phyloP scores from a whole-genome alignment of 75 land plant species.

The Cupressus sempervirens region DNA sequence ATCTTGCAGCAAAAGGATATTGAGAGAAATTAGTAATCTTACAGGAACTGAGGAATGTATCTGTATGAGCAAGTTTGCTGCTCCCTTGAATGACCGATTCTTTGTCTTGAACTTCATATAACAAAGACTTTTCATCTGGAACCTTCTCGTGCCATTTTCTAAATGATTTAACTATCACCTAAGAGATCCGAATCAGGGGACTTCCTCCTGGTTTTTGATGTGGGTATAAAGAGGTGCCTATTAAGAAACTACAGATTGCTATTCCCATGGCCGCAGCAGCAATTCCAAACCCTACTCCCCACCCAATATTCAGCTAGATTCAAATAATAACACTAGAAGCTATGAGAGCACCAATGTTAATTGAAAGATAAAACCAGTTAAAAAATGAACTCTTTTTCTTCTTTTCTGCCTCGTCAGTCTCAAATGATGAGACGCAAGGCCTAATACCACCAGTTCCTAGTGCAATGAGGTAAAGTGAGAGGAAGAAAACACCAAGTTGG shows the following conservation, averaged over 20 bases:
- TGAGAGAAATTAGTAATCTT: not conserved
- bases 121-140: slow-evolving; percentile 20
- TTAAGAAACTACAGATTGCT: slow-evolving; percentile 33
- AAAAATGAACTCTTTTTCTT: slow-evolving; percentile 48
- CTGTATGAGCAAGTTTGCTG: slow-evolving; percentile 36
- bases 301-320: slow-evolving; percentile 44
- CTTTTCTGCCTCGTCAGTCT: slow-evolving; percentile 35
- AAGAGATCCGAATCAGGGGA: slow-evolving; percentile 39
- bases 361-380: slow-evolving; percentile 60
- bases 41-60: slow-evolving; percentile 31
- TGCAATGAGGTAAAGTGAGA: slow-evolving; percentile 46
- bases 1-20: not conserved
- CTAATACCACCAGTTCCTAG: slow-evolving; percentile 56
- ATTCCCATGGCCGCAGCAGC: slow-evolving; percentile 29
- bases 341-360: slow-evolving; percentile 47
- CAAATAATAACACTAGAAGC: slow-evolving; percentile 45
- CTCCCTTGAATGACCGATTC: slow-evolving; percentile 32
- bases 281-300: slow-evolving; percentile 47
- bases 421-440: slow-evolving; percentile 43
- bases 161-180: slow-evolving; percentile 34
- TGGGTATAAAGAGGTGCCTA: slow-evolving; percentile 32
- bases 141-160: slow-evolving; percentile 14
- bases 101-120: slow-evolving; percentile 28
- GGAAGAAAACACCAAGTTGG: slow-evolving; percentile 35
- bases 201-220: slow-evolving; percentile 47